Evolutionary conservation across 192 early-diverging fungal genomes (phyloP).

Genomic region (Backusella westeae): DNA sequence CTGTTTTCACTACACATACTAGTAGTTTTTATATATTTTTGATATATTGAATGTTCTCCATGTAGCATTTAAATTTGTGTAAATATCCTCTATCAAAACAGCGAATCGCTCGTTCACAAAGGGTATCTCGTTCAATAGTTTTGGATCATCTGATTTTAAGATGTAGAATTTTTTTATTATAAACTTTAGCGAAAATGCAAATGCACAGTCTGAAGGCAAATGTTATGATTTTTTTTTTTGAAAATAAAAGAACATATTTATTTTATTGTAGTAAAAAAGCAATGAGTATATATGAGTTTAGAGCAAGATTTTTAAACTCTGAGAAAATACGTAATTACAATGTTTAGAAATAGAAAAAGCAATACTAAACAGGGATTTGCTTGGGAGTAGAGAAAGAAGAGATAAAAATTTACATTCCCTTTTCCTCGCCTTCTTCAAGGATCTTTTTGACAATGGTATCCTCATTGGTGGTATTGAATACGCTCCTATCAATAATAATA

Average conservation of each 20-base stretch:
- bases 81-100: too few relatives aligned
- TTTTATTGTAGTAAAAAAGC: background rate
- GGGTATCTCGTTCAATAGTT: too few relatives aligned
- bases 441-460: slow-evolving; percentile 35
- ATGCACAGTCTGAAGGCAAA: too few relatives aligned
- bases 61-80: too few relatives aligned
- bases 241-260: background rate
- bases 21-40: too few relatives aligned
- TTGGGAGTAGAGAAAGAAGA: background rate
- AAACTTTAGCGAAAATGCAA: too few relatives aligned
- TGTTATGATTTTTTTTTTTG: background rate
- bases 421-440: slow-evolving; percentile 26
- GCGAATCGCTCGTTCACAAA: too few relatives aligned
- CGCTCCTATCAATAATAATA: background rate
- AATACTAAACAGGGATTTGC: background rate
- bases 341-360: background rate
- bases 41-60: too few relatives aligned
- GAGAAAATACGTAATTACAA: background rate
- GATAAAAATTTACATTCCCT: slow-evolving; percentile 14
- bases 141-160: too few relatives aligned
- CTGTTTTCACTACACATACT: too few relatives aligned
- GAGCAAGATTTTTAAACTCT: background rate
- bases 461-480: slow-evolving; percentile 29
- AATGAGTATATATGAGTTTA: background rate
- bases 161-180: too few relatives aligned